Evolutionary conservation across 2,329 filamentous ascomycete genomes (phyloP).

Genomic region (Calonectria pauciramosa): DNA sequence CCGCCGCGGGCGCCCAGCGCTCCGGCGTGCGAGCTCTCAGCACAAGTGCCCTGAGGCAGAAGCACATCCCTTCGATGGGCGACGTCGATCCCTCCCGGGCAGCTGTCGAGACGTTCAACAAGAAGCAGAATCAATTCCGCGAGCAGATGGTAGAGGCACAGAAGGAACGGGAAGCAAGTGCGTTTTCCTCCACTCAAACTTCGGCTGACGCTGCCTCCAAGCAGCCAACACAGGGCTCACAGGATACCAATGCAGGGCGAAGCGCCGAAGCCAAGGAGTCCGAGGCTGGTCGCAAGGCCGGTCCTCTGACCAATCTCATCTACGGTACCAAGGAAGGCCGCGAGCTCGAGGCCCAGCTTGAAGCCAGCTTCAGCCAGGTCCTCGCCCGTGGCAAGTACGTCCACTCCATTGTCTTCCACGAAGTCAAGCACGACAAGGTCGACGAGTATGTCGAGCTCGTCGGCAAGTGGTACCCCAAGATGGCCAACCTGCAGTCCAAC

Average conservation of each 20-base stretch:
- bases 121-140: slow-evolving; percentile 88
- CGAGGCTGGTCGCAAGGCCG: slow-evolving; percentile 75
- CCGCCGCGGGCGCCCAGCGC: slow-evolving; percentile 59
- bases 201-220: slow-evolving; percentile 60
- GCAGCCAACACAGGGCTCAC: slow-evolving; percentile 55
- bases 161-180: slow-evolving; percentile 90
- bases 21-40: slow-evolving; percentile 69
- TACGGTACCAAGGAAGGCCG: slow-evolving; percentile 97
- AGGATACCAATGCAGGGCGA: slow-evolving; percentile 52
- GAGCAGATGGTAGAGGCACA: slow-evolving; percentile 82
- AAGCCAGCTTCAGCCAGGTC: slow-evolving; percentile 95
- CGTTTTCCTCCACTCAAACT: slow-evolving; percentile 60
- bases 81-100: slow-evolving; percentile 80
- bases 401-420: slow-evolving; percentile 96
- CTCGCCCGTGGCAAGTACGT: slow-evolving; percentile 97
- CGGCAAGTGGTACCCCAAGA: slow-evolving; percentile 90
- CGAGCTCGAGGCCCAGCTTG: slow-evolving; percentile 94
- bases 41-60: slow-evolving; percentile 61
- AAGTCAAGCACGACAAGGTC: slow-evolving; percentile 94
- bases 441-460: slow-evolving; percentile 95
- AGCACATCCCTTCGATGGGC: slow-evolving; percentile 80
- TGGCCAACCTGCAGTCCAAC: slow-evolving; percentile 88
- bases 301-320: slow-evolving; percentile 86
- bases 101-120: slow-evolving; percentile 81
- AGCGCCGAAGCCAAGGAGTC: slow-evolving; percentile 69